Conservation (phyloP, 2,329 filamentous ascomycete species). For the Aspergillus ochraceoroseus region DNA sequence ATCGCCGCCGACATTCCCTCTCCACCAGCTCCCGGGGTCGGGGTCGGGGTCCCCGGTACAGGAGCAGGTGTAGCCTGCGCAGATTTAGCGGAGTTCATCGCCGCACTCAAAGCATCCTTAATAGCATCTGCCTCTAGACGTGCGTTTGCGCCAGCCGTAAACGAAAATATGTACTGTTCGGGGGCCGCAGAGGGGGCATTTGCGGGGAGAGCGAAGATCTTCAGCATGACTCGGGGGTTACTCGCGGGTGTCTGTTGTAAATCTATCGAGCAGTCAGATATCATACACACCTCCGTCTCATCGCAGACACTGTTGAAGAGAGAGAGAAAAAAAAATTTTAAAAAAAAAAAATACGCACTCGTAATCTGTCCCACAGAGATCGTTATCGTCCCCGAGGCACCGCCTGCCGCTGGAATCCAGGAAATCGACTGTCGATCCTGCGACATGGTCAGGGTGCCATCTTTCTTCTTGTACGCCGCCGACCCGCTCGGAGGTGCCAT, state of each 20-base stretch:
- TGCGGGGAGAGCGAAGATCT: constrained; percentile 71
- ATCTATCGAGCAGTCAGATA: constrained; percentile 50
- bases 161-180: constrained; percentile 77
- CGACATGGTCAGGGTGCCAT: constrained; percentile 74
- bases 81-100: constrained; percentile 66
- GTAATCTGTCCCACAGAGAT: constrained; percentile 72
- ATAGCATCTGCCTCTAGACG: constrained; percentile 78
- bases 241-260: constrained; percentile 89
- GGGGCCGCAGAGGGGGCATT: constrained; percentile 39
- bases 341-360: no score
- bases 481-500: constrained; percentile 56
- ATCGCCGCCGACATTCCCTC: constrained; percentile 62
- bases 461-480: constrained; percentile 90
- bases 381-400: constrained; percentile 60
- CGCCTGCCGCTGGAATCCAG: constrained; percentile 68
- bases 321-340: constrained; percentile 5
- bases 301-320: not conserved
- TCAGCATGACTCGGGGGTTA: constrained; percentile 87
- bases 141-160: constrained; percentile 71
- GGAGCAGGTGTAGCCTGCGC: constrained; percentile 37
- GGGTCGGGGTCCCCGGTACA: no score
- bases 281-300: not conserved
- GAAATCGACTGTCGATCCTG: constrained; percentile 67
- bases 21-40: constrained; percentile 34
- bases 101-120: constrained; percentile 72